Percentiles rank a stretch among this genome's conserved stretches.
Evolutionary conservation across 345 rosid genomes (phyloP).

Genomic region (Draba incana): DNA sequence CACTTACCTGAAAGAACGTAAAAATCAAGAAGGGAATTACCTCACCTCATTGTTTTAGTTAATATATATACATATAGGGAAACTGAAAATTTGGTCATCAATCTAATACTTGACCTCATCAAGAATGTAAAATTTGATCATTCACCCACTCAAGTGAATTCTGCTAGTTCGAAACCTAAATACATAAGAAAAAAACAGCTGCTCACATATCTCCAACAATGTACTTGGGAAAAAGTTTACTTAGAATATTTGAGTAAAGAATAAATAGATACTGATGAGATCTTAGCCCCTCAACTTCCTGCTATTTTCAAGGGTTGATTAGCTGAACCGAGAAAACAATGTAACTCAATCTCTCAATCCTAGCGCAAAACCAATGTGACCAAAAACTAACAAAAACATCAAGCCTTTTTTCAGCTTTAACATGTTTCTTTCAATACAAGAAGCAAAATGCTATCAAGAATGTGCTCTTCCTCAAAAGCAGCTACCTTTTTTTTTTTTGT

Average conservation of each 20-base stretch:
- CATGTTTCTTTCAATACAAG: too few relatives aligned
- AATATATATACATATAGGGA: neutral
- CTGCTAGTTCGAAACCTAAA: neutral
- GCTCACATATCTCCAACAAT: neutral
- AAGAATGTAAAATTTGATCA: too few relatives aligned
- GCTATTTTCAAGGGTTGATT: conserved; percentile 68
- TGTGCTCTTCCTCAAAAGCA: too few relatives aligned
- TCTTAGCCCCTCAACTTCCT: conserved; percentile 66
- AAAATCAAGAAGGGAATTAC: conserved; percentile 13
- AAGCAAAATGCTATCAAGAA: too few relatives aligned
- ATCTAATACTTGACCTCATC: too few relatives aligned
- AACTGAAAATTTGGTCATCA: neutral
- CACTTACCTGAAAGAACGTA: conserved; percentile 66
- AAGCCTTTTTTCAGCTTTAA: conserved; percentile 8
- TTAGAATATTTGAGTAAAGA: neutral
- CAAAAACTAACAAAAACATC: conserved; percentile 14
- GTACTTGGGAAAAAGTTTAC: neutral
- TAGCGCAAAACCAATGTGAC: conserved; percentile 10
- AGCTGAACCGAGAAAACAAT: conserved; percentile 46
- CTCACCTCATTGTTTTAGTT: neutral
- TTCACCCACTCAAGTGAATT: conserved; percentile 34
- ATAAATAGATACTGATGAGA: neutral
- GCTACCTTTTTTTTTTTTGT: too few relatives aligned
- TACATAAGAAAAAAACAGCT: neutral
- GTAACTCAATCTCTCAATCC: neutral